Base-by-base conservation (phyloP, 306 rosid species). In the Lablab purpureus region DNA sequence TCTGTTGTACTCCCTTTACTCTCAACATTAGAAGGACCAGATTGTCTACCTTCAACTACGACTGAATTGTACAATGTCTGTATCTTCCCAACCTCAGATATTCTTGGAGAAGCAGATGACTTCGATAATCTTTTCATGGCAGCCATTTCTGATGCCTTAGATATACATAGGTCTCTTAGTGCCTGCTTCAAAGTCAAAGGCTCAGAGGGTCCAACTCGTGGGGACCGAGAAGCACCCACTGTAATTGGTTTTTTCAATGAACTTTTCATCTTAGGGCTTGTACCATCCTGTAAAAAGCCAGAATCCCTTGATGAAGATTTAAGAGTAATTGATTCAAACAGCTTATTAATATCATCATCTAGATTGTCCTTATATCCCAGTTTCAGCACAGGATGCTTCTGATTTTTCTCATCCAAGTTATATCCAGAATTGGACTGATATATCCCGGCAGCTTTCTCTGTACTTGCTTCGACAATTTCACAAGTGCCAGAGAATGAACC, bases 91-190 rank as follows among this genome's bases (percentile, higher is more conserved):
- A 90, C 98, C 88, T 96, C 99, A 0, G 99, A 96, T 80, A 81
- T 69, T 85, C 96, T 84, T 46, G 97, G 83, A 83, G 97, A 85
- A 79, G 86, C 80, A 47, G 94, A 78, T 52, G 90, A 85, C 89
- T 96, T 93, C 41, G 99, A 91, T 80, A 93, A 87, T 43, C 99
- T 90, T 75, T 87, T 93, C 88, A 87, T 89, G 46, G 98, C 96
- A 82, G 99, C 99, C 98, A 96, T 88, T 90, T 96, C 99, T 14
- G 99, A 93, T 62, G 99, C 99, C 95, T 91, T 96, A 6, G 99
- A 89, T 88, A 96, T 86, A 73, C 94, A 90, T 30, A 90, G 83
- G 82, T 96, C 99, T 82, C 99, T 90, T 37, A 96, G 82, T 25
- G 99, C 99, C 79, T 96, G 99, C 89, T 96, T 96, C 81, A 96